phyloP scores from a whole-genome alignment of 139 green algal species.

The Chlorella ohadii region DNA sequence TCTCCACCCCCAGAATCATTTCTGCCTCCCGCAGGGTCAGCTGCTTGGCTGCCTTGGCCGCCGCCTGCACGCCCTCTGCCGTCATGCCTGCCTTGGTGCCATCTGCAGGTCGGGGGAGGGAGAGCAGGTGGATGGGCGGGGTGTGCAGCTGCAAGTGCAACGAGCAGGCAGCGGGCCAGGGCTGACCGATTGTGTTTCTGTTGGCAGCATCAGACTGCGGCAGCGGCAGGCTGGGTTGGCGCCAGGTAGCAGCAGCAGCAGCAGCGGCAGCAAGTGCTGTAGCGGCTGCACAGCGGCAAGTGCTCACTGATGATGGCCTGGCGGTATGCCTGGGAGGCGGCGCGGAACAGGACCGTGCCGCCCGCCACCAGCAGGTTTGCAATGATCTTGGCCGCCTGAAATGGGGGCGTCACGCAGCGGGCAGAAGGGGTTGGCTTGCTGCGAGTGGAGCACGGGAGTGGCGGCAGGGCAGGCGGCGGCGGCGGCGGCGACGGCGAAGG shows the following conservation, averaged over 20 bases:
- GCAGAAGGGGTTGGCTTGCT: background rate
- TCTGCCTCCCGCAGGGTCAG: constrained; percentile 81
- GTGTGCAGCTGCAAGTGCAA: background rate
- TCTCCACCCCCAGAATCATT: constrained; percentile 77
- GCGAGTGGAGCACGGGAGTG: too few relatives aligned
- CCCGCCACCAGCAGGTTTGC: constrained; percentile 90
- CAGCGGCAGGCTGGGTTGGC: too few relatives aligned
- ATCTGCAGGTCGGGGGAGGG: constrained; percentile 60
- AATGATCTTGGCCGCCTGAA: constrained; percentile 82
- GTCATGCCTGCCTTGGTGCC: constrained; percentile 78
- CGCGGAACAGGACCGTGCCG: constrained; percentile 81
- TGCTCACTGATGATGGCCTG: constrained; percentile 90
- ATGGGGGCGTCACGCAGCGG: background rate
- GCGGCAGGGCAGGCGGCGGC: background rate
- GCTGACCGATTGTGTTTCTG: too few relatives aligned
- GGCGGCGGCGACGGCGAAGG: background rate
- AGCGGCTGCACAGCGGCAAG: background rate
- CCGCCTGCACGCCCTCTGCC: constrained; percentile 65
- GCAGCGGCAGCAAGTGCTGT: background rate
- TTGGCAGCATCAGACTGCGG: too few relatives aligned
- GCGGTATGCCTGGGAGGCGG: constrained; percentile 81
- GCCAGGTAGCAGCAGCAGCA: background rate
- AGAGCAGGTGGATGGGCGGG: background rate
- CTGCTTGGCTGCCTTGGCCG: constrained; percentile 39
- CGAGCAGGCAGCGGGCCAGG: too few relatives aligned